Percentiles rank a stretch among this genome's conserved stretches.
Evolutionary conservation across 495 filamentous ascomycete species (phyloP).

Genomic region (Parachaetomium inaequale): DNA sequence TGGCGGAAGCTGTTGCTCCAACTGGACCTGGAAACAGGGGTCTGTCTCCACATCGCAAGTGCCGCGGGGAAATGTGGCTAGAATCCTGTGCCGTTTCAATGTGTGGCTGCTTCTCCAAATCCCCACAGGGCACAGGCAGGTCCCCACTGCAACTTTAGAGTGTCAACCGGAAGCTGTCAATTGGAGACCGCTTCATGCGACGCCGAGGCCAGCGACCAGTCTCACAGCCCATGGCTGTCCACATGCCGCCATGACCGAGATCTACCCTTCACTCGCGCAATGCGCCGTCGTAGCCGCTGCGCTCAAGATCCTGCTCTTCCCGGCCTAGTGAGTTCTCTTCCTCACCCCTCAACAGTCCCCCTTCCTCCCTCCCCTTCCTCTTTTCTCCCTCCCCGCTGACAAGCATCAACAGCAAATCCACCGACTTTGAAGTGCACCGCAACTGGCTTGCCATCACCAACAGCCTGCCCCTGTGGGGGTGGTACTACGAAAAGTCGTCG

Average conservation of each 20-base stretch:
- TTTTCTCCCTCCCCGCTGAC: neutral
- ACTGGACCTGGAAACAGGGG: conserved; percentile 11
- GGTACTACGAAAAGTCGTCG: conserved; percentile 96
- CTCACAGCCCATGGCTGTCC: conserved; percentile 11
- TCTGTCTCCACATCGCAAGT: neutral
- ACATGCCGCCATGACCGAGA: conserved; percentile 64
- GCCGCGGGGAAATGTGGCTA: conserved; percentile 11
- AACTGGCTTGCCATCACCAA: conserved; percentile 97
- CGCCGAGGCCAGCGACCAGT: neutral
- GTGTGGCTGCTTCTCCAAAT: neutral
- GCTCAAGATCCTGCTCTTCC: conserved; percentile 90
- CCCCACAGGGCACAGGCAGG: neutral
- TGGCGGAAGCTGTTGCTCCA: conserved; percentile 15
- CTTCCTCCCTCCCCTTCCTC: neutral
- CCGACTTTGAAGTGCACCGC: conserved; percentile 96
- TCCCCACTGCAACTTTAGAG: conserved; percentile 4
- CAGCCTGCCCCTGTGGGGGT: conserved; percentile 79
- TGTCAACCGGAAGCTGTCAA: neutral
- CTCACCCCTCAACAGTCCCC: neutral
- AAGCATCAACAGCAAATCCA: conserved; percentile 73
- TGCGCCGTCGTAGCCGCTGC: conserved; percentile 83
- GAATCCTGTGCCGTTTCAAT: neutral
- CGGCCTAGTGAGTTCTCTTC: conserved; percentile 75
- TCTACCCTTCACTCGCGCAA: conserved; percentile 81
- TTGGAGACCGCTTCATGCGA: conserved; percentile 5